Evolutionary conservation across 352 stramenopile genomes (phyloP).

Genomic region (Pythium folliculosum): DNA sequence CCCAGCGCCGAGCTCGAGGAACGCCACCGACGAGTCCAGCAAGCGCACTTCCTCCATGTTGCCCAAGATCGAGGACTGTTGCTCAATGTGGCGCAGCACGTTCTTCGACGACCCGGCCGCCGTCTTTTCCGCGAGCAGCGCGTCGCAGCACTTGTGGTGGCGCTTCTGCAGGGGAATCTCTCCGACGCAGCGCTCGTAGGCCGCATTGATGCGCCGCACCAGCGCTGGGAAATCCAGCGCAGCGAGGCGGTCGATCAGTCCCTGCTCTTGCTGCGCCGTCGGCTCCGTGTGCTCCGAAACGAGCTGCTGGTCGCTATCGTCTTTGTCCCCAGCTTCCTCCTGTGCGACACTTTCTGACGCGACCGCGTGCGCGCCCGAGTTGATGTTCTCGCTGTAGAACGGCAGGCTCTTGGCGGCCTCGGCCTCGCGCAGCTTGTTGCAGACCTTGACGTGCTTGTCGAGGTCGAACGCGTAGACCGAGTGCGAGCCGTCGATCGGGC

Average conservation of each 20-base stretch:
- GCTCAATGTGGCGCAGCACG: slow-evolving; percentile 77
- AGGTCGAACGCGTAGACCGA: slow-evolving; percentile 82
- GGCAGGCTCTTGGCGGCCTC: slow-evolving; percentile 57
- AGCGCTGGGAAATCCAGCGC: slow-evolving; percentile 63
- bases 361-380: slow-evolving; percentile 54
- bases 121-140: slow-evolving; percentile 66
- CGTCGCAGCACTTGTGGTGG: slow-evolving; percentile 62
- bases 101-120: slow-evolving; percentile 55
- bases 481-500: slow-evolving; percentile 67
- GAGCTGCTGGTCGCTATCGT: background rate
- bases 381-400: slow-evolving; percentile 81
- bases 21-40: slow-evolving; percentile 47
- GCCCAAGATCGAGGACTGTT: slow-evolving; percentile 81
- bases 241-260: slow-evolving; percentile 68
- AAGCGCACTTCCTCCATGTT: slow-evolving; percentile 68
- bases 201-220: slow-evolving; percentile 44
- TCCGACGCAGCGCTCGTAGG: slow-evolving; percentile 57
- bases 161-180: slow-evolving; percentile 66
- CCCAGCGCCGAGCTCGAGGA: slow-evolving; percentile 75
- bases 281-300: slow-evolving; percentile 39
- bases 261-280: slow-evolving; percentile 50
- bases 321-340: slow-evolving; percentile 2
- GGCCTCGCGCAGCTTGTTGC: slow-evolving; percentile 75
- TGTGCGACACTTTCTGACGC: background rate
- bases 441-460: slow-evolving; percentile 77